phyloP scores from a whole-genome alignment of 2,329 filamentous ascomycete species.

The Exserohilum rostratum region DNA sequence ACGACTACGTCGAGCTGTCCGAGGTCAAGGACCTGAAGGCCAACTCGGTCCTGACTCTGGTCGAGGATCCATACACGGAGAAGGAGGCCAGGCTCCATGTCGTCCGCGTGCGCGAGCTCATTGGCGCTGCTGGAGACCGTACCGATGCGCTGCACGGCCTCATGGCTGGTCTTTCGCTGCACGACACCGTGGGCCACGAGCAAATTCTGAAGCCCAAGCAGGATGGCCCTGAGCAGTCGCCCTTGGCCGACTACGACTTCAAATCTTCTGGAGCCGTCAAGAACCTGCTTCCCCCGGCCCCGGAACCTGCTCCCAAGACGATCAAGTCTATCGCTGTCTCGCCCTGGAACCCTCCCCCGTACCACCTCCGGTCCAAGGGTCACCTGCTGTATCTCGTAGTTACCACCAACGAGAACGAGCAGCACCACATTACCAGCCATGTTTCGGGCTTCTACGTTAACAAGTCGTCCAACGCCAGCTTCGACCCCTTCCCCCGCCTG shows the following conservation, averaged over 20 bases:
- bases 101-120: slow-evolving; percentile 86
- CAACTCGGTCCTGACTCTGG: slow-evolving; percentile 78
- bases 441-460: slow-evolving; percentile 97
- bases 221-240: slow-evolving; percentile 43
- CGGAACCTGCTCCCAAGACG: slow-evolving; percentile 79
- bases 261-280: slow-evolving; percentile 69
- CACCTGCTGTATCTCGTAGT: slow-evolving; percentile 90
- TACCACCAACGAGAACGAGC: slow-evolving; percentile 92
- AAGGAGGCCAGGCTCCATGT: slow-evolving; percentile 97
- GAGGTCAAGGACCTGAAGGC: slow-evolving; percentile 81
- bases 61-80: slow-evolving; percentile 97
- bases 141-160: slow-evolving; percentile 87
- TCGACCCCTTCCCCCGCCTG: slow-evolving; percentile 83
- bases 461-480: slow-evolving; percentile 93
- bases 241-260: slow-evolving; percentile 76
- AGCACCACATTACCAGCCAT: slow-evolving; percentile 90
- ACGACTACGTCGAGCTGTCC: slow-evolving; percentile 91
- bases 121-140: slow-evolving; percentile 88
- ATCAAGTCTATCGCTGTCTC: slow-evolving; percentile 88
- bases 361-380: slow-evolving; percentile 86
- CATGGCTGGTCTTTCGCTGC: slow-evolving; percentile 81
- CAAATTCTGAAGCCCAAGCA: slow-evolving; percentile 36
- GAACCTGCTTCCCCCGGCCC: slow-evolving; percentile 70
- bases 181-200: slow-evolving; percentile 72
- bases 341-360: slow-evolving; percentile 94